These are phyloP conservation scores for Diplodia seriata DNA, from an alignment of 2,329 filamentous ascomycete genomes.

Conservation along the genomic window DNA sequence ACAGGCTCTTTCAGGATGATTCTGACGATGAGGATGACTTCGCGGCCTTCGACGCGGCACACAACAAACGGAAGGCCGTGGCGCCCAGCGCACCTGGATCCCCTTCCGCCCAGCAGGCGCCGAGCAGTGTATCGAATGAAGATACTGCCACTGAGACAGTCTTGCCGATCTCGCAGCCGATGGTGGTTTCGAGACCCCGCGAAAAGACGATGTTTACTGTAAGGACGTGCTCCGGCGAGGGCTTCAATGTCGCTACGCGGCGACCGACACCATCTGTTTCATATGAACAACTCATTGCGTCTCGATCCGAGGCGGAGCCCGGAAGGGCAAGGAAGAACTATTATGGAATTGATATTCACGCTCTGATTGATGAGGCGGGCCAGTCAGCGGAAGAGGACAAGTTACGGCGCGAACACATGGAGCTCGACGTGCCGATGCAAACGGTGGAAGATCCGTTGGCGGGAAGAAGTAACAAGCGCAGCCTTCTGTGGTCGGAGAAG, in stretches of 20 bases:
- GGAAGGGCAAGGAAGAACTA: conserved; percentile 77
- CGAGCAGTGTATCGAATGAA: not conserved
- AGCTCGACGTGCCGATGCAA: conserved; percentile 41
- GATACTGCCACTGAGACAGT: not conserved
- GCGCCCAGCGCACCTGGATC: conserved; percentile 19
- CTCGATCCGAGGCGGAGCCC: conserved; percentile 67
- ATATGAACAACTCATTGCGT: conserved; percentile 72
- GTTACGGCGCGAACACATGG: conserved; percentile 37
- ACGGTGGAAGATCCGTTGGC: conserved; percentile 48
- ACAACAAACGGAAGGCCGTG: conserved; percentile 45
- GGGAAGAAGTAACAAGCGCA: conserved; percentile 45
- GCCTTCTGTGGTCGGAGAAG: conserved; percentile 93
- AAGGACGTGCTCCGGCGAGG: conserved; percentile 64
- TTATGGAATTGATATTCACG: conserved; percentile 92
- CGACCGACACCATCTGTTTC: conserved; percentile 56
- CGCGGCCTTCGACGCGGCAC: conserved; percentile 49
- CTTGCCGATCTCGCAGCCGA: conserved; percentile 8
- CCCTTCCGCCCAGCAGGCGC: not conserved
- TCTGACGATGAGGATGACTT: conserved; percentile 52
- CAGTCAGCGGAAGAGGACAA: conserved; percentile 61
- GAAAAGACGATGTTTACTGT: conserved; percentile 39
- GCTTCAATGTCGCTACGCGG: conserved; percentile 63
- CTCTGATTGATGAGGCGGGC: conserved; percentile 74
- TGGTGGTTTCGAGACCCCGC: not conserved
- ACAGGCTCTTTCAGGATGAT: conserved; percentile 49